Base-by-base conservation (phyloP, 2,329 filamentous ascomycete species). In the Aureobasidium sp. region DNA sequence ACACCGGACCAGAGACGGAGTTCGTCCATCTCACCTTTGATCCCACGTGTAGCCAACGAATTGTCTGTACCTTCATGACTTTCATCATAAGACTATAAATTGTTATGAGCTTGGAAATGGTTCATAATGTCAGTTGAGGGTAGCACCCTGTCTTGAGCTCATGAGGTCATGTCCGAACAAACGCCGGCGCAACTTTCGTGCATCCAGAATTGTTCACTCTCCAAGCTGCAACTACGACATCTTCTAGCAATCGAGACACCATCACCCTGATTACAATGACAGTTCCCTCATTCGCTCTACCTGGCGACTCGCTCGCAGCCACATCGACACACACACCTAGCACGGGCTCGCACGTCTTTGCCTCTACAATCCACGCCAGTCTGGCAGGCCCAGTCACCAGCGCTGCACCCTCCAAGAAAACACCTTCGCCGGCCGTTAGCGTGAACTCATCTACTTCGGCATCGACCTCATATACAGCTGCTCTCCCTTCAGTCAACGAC, bases 331-430 rank as follows among this genome's bases (percentile, higher is more conserved):
- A 88, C 75, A 76, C 82, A 44, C 83, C 91, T 32, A 93, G 93
- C 15, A 80, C 89, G 12, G 94, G 93, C 67, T 96, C 91, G 0
- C 91, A 97, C 74, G 80, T 96, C 67, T 83, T 90, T 76, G 81
- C 88, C 66, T 81, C 84, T 65, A 83, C 87, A 63, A 84, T 97
- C 68, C 88, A 88, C 74, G 87, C 92, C 64, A 96, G 92, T 23
- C 86, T 97, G 65, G 83, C 91, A 55, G 93, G 92, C 52, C 82
- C 83, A 44, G 75, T 75, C 47, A 64, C 58, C 53, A 65, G 69
- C 20, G 69, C 72, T 5, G 69, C 78, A 23, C 72, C 79, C 2
- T 73, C 87, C 62, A 86, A 84, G 8, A 82, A 87, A 37, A 48
- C 52, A 34, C 76, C 79, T 51, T 75, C 69, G 6, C 70, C 76